Evolutionary conservation across 805 yeast species (phyloP), one percentile per base, ranked within the genome.

Genomic region (Cyberlindnera maritima): DNA sequence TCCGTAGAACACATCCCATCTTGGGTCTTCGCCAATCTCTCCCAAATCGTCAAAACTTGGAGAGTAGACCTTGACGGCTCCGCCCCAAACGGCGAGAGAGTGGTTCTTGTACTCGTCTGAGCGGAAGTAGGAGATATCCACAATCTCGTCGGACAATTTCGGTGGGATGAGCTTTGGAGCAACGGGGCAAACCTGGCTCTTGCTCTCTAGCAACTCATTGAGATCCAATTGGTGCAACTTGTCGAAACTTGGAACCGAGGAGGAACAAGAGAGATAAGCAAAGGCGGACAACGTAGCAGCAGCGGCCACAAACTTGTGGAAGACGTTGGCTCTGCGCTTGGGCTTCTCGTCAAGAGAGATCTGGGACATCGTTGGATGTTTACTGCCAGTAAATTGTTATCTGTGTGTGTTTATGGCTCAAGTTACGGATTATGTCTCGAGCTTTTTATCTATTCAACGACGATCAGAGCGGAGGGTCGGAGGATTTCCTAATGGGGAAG

Each of bases 1-100:
- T 13, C 33, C 41, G 18, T 46, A 43, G 44, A 49, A 49, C 7
- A 43, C 48, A 3, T 49, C 49, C 53, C 53, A 49, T 46, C 53
- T 46, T n/a, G 44, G 41, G 19, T 49, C 53, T 21, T 42, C 46
- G 9, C 53, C 53, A 20, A 49, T 46, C 28, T 36, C 43, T 2
- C 48, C 49, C 26, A 49, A 33, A 26, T 49, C 53, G 25, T 49
- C 53, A 25, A 43, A 49, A 17, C 37, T 21, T 21, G 53, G 53
- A 28, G 53, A 21, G 26, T 49, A 49, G 12, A 49, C 29, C 37
- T 46, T 39, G 10, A 49, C 50, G 10, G 53, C 49, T 21, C 48
- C 53, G 11, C 40, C 11, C 53, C 49, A 49, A 3, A 43, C 53
- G 3, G 29, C 39, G 4, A 49, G 35, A 3, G 53, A 49, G 38